These are phyloP conservation scores for Colletotrichum karsti DNA, from an alignment of 2,329 filamentous ascomycete species.

Conservation along the genomic window DNA sequence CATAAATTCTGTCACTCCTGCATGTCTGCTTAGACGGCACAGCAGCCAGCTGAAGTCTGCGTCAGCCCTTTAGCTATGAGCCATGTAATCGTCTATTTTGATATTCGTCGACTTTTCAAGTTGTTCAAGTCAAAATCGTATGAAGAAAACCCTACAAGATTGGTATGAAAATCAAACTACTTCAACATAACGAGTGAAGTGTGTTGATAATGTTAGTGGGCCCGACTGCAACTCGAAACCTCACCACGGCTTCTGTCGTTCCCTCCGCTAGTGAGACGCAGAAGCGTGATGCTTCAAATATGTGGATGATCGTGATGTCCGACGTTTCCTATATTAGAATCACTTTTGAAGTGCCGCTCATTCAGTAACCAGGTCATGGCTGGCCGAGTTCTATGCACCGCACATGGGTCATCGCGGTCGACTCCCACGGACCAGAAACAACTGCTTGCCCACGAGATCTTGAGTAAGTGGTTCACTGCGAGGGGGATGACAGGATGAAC, in stretches of 20 bases:
- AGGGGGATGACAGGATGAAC: not conserved
- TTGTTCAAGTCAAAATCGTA: too few relatives aligned
- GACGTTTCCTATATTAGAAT: not conserved
- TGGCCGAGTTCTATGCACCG: not conserved
- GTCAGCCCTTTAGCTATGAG: too few relatives aligned
- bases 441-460: not conserved
- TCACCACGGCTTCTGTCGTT: too few relatives aligned
- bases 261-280: not conserved
- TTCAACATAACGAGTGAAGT: too few relatives aligned
- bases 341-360: not conserved
- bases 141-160: too few relatives aligned
- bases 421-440: slow-evolving; percentile 15
- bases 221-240: too few relatives aligned
- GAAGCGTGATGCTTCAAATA: not conserved
- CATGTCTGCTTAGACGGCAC: not conserved
- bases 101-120: too few relatives aligned
- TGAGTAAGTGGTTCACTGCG: not conserved
- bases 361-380: not conserved
- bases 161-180: too few relatives aligned
- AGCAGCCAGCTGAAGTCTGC: not conserved
- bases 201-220: too few relatives aligned
- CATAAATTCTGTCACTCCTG: slow-evolving; percentile 20
- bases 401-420: not conserved
- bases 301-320: not conserved
- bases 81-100: too few relatives aligned